Evolutionary conservation across 192 early-diverging fungal genomes (phyloP), one percentile per base, ranked within the genome.

Genomic region (Coemansia sp.): DNA sequence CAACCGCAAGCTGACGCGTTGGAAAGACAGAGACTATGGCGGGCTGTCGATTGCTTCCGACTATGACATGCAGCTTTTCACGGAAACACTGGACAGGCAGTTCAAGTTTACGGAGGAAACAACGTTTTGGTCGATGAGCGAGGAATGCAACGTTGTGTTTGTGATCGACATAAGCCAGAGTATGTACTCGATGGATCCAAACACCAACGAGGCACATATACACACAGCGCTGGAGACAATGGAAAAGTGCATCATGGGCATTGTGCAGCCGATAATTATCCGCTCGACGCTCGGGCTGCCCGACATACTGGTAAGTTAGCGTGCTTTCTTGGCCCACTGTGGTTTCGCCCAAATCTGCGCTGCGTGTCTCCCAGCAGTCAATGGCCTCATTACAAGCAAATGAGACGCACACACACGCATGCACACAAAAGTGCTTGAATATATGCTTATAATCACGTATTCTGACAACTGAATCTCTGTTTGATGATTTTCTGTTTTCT

Each of bases 161-260:
- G 62, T 86, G 4, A 72, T 86, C 11, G 85, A 86, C 28, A 79
- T 79, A 51, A 86, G 85, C 62, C 85, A 83, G 65, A 83, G 80
- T 77, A 86, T 86, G 85, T 86, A 83, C 70, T 72, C 85, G 34
- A 64, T 86, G 32, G 85, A 83, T 38, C 74, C 81, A 54, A 75
- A 74, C 61, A 80, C 76, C 51, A 76, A 79, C 64, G 54, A 83
- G 33, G 41, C 73, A 15, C 75, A 79, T 28, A 74, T 86, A n/a
- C 72, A 81, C 3, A 72, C 74, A 0, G 81, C 77, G n/a, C 72
- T 83, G 38, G 75, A 76, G 57, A 79, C 81, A 5, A 73, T 86
- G 32, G 81, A 86, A 70, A 83, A 83, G 61, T 83, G 85, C 65
- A 59, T 86, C 52, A 74, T 70, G 56, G 85, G 85, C 57, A 78